Evolutionary conservation across 495 filamentous ascomycete genomes (phyloP), one percentile per base, ranked within the genome.

Genomic region (Staphylotrichum longicolle): DNA sequence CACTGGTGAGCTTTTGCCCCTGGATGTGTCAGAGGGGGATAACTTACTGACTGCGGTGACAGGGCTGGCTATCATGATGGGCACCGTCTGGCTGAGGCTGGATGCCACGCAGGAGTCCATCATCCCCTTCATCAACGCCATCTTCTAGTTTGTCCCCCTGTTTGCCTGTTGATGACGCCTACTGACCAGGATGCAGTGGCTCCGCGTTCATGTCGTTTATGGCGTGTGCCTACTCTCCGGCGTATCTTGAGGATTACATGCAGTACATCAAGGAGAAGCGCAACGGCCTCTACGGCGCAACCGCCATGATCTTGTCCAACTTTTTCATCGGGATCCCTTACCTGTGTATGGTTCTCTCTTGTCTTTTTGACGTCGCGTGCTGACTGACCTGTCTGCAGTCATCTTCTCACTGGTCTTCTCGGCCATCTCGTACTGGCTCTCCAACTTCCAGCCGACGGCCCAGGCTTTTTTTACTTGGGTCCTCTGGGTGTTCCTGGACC

Each of bases 131-230:
- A 89, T 84, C 68, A 94, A 93, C 64, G 87, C 87, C 42, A 91
- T 94, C 62, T 85, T 72, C 27, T 72, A 62, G 68, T 70, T 57
- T n/a, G 68, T 61, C 1, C 0, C 0, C 39, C 27, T 40, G 3
- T 6, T 7, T 7, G 33, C 44, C 14, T 32, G 4, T 46, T 51
- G 39, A 10, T 37, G 32, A 33, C n/a, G 20, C 5, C 11, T 30
- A 42, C 58, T 62, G 57, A 48, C 35, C 7, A 11, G 20, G 12
- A 9, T 34, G 90, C 83, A 92, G 90, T 70, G 89, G 90, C 14
- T 85, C 81, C 0, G 90, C 90, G 0, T 94, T 94, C 77, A 91
- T 94, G 88, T 89, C 86, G 41, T 94, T 94, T 80, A 94, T 94
- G 90, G 90, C 90, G 1, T 87, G 90, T 0, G 90, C 90, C 7